Base-by-base conservation (phyloP, 768 basidiomycete genomes). In the Tephrocybe sp. region DNA sequence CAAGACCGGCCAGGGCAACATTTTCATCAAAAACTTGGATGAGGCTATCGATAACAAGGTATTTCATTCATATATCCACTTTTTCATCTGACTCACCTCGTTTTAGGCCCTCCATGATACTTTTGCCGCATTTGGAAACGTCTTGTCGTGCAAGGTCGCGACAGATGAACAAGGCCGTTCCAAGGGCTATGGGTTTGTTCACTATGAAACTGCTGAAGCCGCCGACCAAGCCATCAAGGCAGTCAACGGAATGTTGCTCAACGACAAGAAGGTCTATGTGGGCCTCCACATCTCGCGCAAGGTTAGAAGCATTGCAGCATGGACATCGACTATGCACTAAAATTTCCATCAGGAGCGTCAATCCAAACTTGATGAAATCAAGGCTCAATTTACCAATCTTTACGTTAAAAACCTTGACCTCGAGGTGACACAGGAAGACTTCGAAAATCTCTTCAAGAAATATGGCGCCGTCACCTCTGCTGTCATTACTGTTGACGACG, bases 21-120 rank as follows among this genome's bases (percentile, higher is more conserved):
- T 99, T 66, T 99, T 99, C 78, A 98, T 99, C 76, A 99, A 99
- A 78, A 99, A 99, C 75, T 75, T 99, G 60, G 95, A 97, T 64
- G 92, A 96, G 71, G 80, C 78, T 51, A 98, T 98, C 60, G 97
- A 99, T 74, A 98, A 99, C 81, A 98, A 98, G 83, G 89, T 86
- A 42, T 51, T 68, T 56, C 14, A n/a, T 5, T 48, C 2, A 19
- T 17, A 16, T 35, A 31, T 8, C 19, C 23, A 17, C 23, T 23
- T 14, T 13, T 30, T 3, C 43, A 16, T 36, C 34, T 59, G 10
- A 58, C 30, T 20, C 9, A 17, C 26, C 32, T 22, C 10, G 50
- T 1, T 34, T 26, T 62, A 93, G 91, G 97, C 97, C 59, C 92
- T 99, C 54, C 97, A 99, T 68, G 97, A 99, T 68, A 99, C 97